These are phyloP conservation scores for Stachybotrys echinatus DNA, from an alignment of 2,329 filamentous ascomycete genomes.

Conservation along the genomic window DNA sequence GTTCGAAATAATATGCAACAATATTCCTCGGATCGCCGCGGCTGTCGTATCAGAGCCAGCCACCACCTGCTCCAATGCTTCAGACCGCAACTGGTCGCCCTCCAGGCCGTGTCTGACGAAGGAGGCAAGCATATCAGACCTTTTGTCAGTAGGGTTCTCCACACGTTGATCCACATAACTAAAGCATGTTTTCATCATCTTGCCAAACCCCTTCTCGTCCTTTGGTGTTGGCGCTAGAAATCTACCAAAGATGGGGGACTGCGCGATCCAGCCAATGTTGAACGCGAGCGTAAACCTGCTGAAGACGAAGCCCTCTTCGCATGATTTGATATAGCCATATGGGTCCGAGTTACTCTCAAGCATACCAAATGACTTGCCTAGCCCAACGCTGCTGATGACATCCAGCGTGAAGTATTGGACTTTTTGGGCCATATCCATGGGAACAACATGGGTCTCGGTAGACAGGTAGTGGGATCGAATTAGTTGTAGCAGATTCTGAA, in stretches of 20 bases:
- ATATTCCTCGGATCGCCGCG: slow-evolving; percentile 33
- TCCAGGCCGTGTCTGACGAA: slow-evolving; percentile 32
- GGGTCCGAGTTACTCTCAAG: slow-evolving; percentile 39
- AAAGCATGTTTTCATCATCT: slow-evolving; percentile 24
- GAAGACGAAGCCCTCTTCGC: slow-evolving; percentile 24
- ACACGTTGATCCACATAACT: slow-evolving; percentile 19
- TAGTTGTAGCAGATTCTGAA: slow-evolving; percentile 38
- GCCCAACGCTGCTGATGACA: slow-evolving; percentile 44
- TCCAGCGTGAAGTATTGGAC: slow-evolving; percentile 48
- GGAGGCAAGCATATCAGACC: slow-evolving; percentile 34
- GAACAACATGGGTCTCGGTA: slow-evolving; percentile 14
- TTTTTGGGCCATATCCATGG: slow-evolving; percentile 41
- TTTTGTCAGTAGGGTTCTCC: slow-evolving; percentile 15
- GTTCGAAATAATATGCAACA: slow-evolving; percentile 47
- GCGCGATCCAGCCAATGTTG: slow-evolving; percentile 20
- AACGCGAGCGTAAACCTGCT: slow-evolving; percentile 16
- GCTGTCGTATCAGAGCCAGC: slow-evolving; percentile 33
- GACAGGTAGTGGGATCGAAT: slow-evolving; percentile 39
- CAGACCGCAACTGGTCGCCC: slow-evolving; percentile 24
- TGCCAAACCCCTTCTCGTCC: slow-evolving; percentile 26
- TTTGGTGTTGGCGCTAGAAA: slow-evolving; percentile 19
- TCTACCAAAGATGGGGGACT: slow-evolving; percentile 19
- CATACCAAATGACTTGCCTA: slow-evolving; percentile 45
- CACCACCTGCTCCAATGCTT: slow-evolving; percentile 26
- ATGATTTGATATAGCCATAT: slow-evolving; percentile 29